phyloP scores from a whole-genome alignment of 1,284 basidiomycete species.

The Cryptococcus jaspeensis region DNA sequence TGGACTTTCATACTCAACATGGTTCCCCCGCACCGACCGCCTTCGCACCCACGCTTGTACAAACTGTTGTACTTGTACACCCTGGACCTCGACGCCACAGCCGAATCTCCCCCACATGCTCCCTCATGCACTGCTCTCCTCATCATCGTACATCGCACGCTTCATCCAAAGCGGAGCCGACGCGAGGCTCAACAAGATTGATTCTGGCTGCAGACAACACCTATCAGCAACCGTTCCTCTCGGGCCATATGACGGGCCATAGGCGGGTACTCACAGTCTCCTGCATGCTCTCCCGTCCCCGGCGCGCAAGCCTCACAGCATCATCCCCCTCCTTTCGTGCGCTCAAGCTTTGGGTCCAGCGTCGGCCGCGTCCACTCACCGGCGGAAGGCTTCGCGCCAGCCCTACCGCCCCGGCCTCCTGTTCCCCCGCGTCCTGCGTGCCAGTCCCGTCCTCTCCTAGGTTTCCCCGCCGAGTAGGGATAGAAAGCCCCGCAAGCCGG shows the following conservation, averaged over 20 bases:
- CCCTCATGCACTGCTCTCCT: background rate
- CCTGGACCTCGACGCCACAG: no score
- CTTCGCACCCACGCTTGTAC: no score
- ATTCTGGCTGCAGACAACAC: constrained; percentile 15
- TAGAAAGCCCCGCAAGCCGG: no score
- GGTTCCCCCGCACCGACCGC: no score
- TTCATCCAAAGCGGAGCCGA: constrained; percentile 27
- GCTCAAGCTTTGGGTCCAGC: constrained; percentile 3
- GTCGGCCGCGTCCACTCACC: background rate
- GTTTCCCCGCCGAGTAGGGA: no score
- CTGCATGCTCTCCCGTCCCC: constrained; percentile 13
- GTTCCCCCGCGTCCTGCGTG: no score
- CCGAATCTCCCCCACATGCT: no score
- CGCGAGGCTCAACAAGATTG: constrained; percentile 26
- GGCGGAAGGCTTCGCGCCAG: background rate
- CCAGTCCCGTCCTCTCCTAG: no score
- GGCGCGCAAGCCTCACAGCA: background rate
- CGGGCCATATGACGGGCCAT: background rate
- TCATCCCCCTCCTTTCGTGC: background rate
- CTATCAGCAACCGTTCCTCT: background rate
- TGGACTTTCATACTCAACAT: constrained; percentile 3
- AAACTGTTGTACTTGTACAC: no score
- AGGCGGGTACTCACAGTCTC: constrained; percentile 22
- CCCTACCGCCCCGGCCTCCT: no score
- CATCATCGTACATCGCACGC: background rate